Percentiles rank a stretch among this genome's conserved stretches.
These are phyloP conservation scores for Elongisporangium senticosum DNA, from an alignment of 352 stramenopile species.

Conservation along the genomic window DNA sequence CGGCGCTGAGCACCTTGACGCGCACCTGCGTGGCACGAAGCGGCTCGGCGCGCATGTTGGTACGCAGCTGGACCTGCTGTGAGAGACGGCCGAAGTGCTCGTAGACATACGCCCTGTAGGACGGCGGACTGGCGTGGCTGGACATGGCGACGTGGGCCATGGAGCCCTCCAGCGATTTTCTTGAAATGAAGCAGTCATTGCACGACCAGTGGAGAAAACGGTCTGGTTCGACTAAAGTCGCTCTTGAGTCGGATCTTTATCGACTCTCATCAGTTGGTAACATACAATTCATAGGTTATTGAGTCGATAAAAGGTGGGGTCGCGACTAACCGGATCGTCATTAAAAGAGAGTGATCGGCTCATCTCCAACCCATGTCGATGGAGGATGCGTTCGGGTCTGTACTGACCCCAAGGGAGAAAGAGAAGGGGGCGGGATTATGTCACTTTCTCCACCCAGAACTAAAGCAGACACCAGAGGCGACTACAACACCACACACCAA, in stretches of 20 bases:
- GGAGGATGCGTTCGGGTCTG: background rate
- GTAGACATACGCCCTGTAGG: slow-evolving; percentile 10
- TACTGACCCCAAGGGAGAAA: background rate
- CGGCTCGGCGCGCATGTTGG: background rate
- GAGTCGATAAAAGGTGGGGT: background rate
- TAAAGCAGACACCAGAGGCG: background rate
- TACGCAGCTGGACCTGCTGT: slow-evolving; percentile 1
- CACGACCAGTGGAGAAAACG: background rate
- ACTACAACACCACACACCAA: background rate
- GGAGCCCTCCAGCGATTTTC: background rate
- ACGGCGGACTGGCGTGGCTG: background rate
- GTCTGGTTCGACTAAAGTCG: background rate
- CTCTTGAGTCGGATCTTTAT: background rate
- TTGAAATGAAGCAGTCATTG: background rate
- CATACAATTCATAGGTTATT: background rate
- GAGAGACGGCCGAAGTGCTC: slow-evolving; percentile 1
- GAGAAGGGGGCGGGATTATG: background rate
- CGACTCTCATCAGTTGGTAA: background rate
- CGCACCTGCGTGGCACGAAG: slow-evolving; percentile 5
- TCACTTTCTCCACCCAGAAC: background rate
- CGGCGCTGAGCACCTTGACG: slow-evolving; percentile 10
- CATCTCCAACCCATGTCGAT: background rate
- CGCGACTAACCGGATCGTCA: background rate
- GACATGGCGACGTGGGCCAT: background rate
- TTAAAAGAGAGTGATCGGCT: background rate